Evolutionary conservation across 148 eudicot species (phyloP).

Genomic region (Pouteria glomerata): DNA sequence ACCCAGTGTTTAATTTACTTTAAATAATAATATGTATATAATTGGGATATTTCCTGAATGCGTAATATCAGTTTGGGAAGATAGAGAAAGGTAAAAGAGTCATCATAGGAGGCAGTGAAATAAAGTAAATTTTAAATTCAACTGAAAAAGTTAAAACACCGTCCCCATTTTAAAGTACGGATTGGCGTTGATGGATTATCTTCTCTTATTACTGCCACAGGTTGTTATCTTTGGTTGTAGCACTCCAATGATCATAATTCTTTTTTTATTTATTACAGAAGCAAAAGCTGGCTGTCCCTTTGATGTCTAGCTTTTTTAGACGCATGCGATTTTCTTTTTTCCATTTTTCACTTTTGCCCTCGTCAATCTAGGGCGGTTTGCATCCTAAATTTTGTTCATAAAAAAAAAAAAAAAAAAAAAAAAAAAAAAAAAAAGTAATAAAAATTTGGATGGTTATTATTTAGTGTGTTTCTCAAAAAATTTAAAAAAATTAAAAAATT

Average conservation of each 20-base stretch:
- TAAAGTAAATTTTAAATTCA: neutral
- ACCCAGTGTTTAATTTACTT: slow-evolving; percentile 3
- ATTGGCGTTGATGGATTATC: neutral
- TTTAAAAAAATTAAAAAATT: no score
- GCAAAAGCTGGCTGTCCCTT: neutral
- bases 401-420: no score
- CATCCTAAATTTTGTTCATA: neutral
- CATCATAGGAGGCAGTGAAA: slow-evolving; percentile 14
- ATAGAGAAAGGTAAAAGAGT: slow-evolving; percentile 6
- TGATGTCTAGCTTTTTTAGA: no score
- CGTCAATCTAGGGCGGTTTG: neutral
- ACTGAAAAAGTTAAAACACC: slow-evolving; percentile 14
- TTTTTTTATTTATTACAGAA: neutral
- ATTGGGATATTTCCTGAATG: no score
- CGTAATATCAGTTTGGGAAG: neutral
- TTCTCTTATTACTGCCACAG: neutral
- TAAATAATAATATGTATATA: no score
- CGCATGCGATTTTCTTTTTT: neutral
- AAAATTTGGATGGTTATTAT: no score
- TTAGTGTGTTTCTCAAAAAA: no score
- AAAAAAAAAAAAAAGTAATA: neutral
- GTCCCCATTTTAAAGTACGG: slow-evolving; percentile 1
- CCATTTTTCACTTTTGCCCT: neutral
- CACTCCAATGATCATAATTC: neutral
- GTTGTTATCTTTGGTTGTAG: neutral